Conservation (phyloP, 2,329 filamentous ascomycete species). For the Aureobasidium sp. region DNA sequence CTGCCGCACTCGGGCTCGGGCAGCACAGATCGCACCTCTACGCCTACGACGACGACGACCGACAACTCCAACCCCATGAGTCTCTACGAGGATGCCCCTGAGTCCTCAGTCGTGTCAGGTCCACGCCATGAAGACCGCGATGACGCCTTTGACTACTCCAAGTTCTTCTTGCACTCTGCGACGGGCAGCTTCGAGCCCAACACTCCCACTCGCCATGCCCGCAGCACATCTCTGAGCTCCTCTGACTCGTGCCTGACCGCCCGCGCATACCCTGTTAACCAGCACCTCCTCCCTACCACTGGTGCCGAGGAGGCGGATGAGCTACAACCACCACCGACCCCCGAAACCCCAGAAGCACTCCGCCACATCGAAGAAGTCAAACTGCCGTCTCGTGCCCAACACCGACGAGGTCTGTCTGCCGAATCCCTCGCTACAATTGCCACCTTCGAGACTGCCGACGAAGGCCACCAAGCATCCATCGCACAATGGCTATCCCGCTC, state of each 20-base stretch:
- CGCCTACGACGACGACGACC: neutral
- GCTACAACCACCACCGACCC: conserved; percentile 6
- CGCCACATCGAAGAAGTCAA: conserved; percentile 23
- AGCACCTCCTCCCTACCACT: neutral
- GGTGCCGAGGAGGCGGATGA: neutral
- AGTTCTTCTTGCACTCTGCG: conserved; percentile 90
- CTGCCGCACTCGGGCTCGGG: neutral
- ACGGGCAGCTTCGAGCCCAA: conserved; percentile 64
- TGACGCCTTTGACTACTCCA: conserved; percentile 93
- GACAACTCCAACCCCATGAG: conserved; percentile 21
- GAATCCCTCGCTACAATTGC: conserved; percentile 55
- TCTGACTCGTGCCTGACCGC: conserved; percentile 1
- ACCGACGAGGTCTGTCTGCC: conserved; percentile 47
- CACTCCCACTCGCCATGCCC: neutral
- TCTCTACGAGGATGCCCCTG: conserved; percentile 40
- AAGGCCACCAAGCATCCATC: neutral
- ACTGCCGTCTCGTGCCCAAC: conserved; percentile 24
- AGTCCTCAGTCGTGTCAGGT: conserved; percentile 15
- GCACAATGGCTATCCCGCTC: conserved; percentile 9
- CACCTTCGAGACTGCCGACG: conserved; percentile 54
- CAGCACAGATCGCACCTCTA: conserved; percentile 6
- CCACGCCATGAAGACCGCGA: conserved; percentile 77
- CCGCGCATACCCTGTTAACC: neutral
- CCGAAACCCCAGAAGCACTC: conserved; percentile 29
- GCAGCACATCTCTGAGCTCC: neutral